Percentiles rank a stretch among this genome's conserved stretches.
These are phyloP conservation scores for Lecanosticta acicola DNA, from an alignment of 2,329 filamentous ascomycete genomes.

Conservation along the genomic window DNA sequence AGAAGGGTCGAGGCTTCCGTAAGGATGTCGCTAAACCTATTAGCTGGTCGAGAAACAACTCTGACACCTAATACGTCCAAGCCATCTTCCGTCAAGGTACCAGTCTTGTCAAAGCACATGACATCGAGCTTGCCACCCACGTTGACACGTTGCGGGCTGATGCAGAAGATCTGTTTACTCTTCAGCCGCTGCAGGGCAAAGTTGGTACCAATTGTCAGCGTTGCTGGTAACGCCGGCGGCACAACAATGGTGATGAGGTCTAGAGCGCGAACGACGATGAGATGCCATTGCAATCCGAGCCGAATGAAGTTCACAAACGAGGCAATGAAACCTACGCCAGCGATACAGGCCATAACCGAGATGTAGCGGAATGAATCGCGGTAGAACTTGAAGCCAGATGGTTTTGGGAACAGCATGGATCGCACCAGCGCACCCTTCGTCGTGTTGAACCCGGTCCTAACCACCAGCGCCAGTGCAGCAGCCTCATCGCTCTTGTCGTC, in stretches of 20 bases:
- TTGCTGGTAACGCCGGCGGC: constrained; percentile 87
- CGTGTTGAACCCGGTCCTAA: constrained; percentile 93
- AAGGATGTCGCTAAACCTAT: constrained; percentile 70
- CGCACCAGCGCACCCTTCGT: constrained; percentile 93
- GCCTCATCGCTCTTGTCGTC: constrained; percentile 81
- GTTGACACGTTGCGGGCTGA: constrained; percentile 94
- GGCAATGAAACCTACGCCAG: constrained; percentile 77
- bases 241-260: constrained; percentile 98
- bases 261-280: constrained; percentile 85
- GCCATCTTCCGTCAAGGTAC: constrained; percentile 94
- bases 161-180: constrained; percentile 89
- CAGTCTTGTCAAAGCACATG: constrained; percentile 97
- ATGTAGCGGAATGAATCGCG: constrained; percentile 97
- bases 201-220: constrained; percentile 91
- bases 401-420: constrained; percentile 98
- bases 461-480: constrained; percentile 83
- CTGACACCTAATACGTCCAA: constrained; percentile 87
- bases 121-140: constrained; percentile 93
- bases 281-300: constrained; percentile 74
- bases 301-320: constrained; percentile 92
- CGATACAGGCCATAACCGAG: constrained; percentile 87
- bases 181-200: constrained; percentile 85
- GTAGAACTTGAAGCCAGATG: constrained; percentile 97
- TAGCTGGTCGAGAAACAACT: constrained; percentile 60
- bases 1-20: constrained; percentile 58